phyloP scores from a whole-genome alignment of 495 filamentous ascomycete genomes.

The Thozetella sp. region DNA sequence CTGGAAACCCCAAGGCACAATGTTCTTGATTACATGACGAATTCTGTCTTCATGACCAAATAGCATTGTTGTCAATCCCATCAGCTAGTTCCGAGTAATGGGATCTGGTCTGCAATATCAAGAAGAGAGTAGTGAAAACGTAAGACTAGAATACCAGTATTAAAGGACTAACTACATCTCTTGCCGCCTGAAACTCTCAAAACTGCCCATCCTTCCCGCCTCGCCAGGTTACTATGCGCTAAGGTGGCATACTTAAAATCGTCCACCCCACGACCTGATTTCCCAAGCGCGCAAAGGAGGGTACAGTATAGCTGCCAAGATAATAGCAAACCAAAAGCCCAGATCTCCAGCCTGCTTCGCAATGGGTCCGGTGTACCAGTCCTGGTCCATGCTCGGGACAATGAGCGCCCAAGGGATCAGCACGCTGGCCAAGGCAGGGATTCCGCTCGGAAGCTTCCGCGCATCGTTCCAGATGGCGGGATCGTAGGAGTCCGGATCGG shows the following conservation, averaged over 20 bases:
- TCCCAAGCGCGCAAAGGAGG: conserved; percentile 24
- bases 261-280: conserved; percentile 18
- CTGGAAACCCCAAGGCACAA: background rate
- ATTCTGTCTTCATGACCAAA: too few species aligned
- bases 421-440: conserved; percentile 32
- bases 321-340: conserved; percentile 48
- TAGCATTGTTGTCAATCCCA: too few species aligned
- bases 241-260: conserved; percentile 4
- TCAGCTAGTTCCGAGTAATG: too few species aligned
- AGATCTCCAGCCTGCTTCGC: conserved; percentile 46
- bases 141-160: too few species aligned
- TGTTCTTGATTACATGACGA: too few species aligned
- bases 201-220: too few species aligned
- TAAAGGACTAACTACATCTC: too few species aligned
- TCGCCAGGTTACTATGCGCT: too few species aligned
- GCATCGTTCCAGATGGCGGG: conserved; percentile 37
- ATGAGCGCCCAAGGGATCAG: conserved; percentile 32
- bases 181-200: too few species aligned
- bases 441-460: conserved; percentile 35
- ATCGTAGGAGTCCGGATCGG: conserved; percentile 24
- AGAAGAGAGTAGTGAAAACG: too few species aligned
- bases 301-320: conserved; percentile 38
- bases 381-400: conserved; percentile 46
- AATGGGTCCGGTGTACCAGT: conserved; percentile 48
- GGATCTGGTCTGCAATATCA: too few species aligned